Evolutionary conservation across 192 early-diverging fungal species (phyloP), one percentile per base, ranked within the genome.

Genomic region (Linnemannia elongata): DNA sequence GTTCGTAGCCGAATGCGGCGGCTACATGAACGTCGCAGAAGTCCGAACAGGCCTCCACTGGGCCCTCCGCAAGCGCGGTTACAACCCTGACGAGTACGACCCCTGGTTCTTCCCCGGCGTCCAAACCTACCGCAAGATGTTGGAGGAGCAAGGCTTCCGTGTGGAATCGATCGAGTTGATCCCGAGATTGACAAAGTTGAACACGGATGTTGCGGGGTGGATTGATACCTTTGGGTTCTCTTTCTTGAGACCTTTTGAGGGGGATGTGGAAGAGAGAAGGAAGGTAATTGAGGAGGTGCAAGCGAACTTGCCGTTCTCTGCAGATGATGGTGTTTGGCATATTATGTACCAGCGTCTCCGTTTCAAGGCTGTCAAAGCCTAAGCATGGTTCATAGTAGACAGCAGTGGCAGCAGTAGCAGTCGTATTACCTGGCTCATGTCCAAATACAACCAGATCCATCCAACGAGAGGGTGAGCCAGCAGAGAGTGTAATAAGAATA

Each of bases 171-270:
- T 94, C 47, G 84, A 84, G 39, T 75, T 91, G 27, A 86, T 92
- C 54, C 91, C 94, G 47, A 83, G 94, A 10, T 88, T 90, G 33
- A 95, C 94, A 0, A 39, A 80, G 7, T 83, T 95, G 75, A 78
- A 89, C 20, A 94, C 93, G 10, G 88, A 92, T 76, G 54, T 94
- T 27, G 77, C 76, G 6, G 94, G 94, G 12, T 95, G 93, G 94
- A 77, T 94, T 13, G 89, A 94, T 33, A 94, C 94, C 0, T 94
- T 95, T 91, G 93, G 92, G 4, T 91, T 92, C 69, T n/a, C 89
- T 18, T 95, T 95, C 81, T 74, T 93, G 27, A 81, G 84, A 7
- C 83, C 79, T n/a, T 88, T 95, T 49, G 75, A 80, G 24, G 47
- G 42, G 0, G 68, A 87, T 44, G 81, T 81, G n/a, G 74, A 82